Evolutionary conservation across 306 rosid genomes (phyloP).

Genomic region (Purshia tridentata): DNA sequence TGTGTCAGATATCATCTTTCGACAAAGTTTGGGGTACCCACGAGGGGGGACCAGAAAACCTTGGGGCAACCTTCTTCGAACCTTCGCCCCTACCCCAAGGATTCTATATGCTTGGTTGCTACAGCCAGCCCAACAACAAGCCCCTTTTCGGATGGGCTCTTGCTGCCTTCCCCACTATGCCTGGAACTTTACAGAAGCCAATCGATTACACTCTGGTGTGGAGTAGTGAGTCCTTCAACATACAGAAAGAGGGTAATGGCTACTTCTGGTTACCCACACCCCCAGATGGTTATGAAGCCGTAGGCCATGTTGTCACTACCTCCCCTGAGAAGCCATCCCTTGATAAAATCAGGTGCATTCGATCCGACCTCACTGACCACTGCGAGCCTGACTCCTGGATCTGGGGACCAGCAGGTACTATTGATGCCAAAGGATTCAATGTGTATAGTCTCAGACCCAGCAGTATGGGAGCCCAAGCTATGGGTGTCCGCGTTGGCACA

Average conservation of each 20-base stretch:
- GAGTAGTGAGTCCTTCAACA: constrained; percentile 42
- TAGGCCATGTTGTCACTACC: constrained; percentile 59
- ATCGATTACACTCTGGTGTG: constrained; percentile 61
- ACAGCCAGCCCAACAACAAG: constrained; percentile 65
- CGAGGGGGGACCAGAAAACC: constrained; percentile 58
- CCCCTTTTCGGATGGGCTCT: constrained; percentile 66
- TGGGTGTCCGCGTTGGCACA: constrained; percentile 55
- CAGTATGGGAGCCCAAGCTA: constrained; percentile 44
- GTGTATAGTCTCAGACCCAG: constrained; percentile 54
- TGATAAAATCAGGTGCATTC: constrained; percentile 55
- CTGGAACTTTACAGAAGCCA: constrained; percentile 42
- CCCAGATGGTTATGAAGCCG: constrained; percentile 62
- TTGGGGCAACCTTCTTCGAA: constrained; percentile 62
- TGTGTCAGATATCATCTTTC: constrained; percentile 54
- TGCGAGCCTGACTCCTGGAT: constrained; percentile 48
- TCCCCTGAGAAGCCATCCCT: constrained; percentile 55
- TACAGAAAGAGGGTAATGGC: constrained; percentile 44
- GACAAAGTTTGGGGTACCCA: constrained; percentile 52
- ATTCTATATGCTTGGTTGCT: constrained; percentile 58
- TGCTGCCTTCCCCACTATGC: constrained; percentile 36
- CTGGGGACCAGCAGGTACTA: constrained; percentile 49
- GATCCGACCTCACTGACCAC: constrained; percentile 60
- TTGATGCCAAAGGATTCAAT: constrained; percentile 35
- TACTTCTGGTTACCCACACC: constrained; percentile 72
- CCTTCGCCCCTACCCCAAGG: constrained; percentile 68